Conservation (phyloP, 1,139 yeast genomes). For the Pneumocystis wakefieldiae region DNA sequence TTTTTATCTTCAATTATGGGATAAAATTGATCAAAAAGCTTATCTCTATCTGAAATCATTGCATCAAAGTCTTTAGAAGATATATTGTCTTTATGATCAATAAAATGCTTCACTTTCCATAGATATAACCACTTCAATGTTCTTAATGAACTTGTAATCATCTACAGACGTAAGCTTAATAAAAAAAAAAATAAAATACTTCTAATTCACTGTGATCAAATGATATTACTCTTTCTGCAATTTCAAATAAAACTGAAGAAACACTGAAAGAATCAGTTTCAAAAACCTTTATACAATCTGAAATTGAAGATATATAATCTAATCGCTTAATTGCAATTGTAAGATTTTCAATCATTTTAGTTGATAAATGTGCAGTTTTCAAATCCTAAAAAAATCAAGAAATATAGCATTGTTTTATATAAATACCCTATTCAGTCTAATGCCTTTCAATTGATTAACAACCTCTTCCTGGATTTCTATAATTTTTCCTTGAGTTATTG, state of each 20-base stretch:
- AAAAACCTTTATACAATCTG: conserved; percentile 7
- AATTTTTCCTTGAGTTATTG: conserved; percentile 10
- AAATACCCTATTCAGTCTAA: conserved; percentile 1
- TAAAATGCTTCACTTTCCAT: not conserved
- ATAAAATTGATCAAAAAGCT: not conserved
- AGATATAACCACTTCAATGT: not conserved
- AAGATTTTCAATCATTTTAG: conserved; percentile 2
- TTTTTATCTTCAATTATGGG: not conserved
- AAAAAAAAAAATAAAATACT: not conserved
- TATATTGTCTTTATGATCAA: not conserved
- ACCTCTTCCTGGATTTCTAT: conserved; percentile 14
- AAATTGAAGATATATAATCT: conserved; percentile 9
- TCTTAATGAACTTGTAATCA: not conserved
- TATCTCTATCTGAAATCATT: not conserved
- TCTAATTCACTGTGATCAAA: not conserved
- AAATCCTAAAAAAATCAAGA: conserved; percentile 4
- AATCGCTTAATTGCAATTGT: conserved; percentile 4
- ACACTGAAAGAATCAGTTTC: conserved; percentile 7
- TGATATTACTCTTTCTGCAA: not conserved
- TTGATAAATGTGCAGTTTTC: conserved; percentile 1
- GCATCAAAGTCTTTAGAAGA: not conserved
- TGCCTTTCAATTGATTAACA: not conserved
- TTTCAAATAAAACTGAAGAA: not conserved
- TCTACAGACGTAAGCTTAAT: not conserved
- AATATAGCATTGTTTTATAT: not conserved